A percentile compares a stretch with the other conserved stretches of the same genome.
Evolutionary conservation across 805 yeast species (phyloP).

Genomic region (Ogataea salicorniae): DNA sequence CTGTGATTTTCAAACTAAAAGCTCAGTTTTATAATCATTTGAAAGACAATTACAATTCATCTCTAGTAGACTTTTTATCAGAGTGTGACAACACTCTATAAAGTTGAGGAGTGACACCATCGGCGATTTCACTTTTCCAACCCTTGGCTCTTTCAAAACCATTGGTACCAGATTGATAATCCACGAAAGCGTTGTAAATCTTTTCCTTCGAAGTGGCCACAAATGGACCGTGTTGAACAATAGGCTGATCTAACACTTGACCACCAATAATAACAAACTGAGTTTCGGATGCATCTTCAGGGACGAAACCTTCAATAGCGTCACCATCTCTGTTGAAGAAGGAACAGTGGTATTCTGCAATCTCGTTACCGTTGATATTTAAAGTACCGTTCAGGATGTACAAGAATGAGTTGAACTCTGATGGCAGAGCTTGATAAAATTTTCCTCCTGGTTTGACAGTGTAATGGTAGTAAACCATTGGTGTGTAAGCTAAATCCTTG

Average conservation of each 20-base stretch:
- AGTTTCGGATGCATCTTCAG: conserved; percentile 41
- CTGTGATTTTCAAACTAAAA: no score
- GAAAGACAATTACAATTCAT: conserved; percentile 14
- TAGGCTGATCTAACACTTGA: conserved; percentile 61
- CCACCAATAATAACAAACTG: conserved; percentile 78
- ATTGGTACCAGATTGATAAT: conserved; percentile 62
- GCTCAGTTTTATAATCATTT: neutral
- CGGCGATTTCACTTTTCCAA: conserved; percentile 47
- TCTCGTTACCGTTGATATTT: conserved; percentile 37
- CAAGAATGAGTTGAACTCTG: conserved; percentile 61
- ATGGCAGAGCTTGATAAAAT: conserved; percentile 55
- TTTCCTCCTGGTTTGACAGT: conserved; percentile 59
- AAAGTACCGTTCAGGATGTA: conserved; percentile 63
- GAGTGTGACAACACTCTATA: conserved; percentile 23
- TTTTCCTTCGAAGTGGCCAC: conserved; percentile 68
- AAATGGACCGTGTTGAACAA: conserved; percentile 88
- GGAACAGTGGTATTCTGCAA: conserved; percentile 45
- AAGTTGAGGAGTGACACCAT: conserved; percentile 27
- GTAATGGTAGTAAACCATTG: conserved; percentile 68
- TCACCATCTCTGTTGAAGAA: conserved; percentile 73
- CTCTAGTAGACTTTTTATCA: conserved; percentile 9
- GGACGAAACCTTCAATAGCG: conserved; percentile 46
- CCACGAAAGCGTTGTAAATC: conserved; percentile 63
- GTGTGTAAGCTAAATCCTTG: conserved; percentile 76
- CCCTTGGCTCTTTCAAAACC: conserved; percentile 65